Percentiles rank a stretch among this genome's conserved stretches.
phyloP scores from a whole-genome alignment of 2,329 filamentous ascomycete genomes.

The Scorias spongiosa region DNA sequence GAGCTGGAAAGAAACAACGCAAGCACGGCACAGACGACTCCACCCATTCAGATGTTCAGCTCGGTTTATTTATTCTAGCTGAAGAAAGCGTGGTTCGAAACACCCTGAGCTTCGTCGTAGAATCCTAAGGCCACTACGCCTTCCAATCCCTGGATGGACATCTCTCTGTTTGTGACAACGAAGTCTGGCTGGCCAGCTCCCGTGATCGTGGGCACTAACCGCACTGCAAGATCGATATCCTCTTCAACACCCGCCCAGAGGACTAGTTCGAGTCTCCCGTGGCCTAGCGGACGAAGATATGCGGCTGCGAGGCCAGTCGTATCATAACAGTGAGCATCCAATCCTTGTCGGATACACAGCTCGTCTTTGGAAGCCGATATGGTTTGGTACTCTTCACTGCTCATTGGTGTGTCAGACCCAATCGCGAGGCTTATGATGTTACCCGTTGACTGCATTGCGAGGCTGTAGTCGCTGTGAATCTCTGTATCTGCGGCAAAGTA shows the following conservation, averaged over 20 bases:
- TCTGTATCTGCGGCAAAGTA: conserved; percentile 40
- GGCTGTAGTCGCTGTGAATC: conserved; percentile 19
- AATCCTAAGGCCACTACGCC: conserved; percentile 8
- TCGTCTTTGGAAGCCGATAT: conserved; percentile 10
- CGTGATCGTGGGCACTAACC: conserved; percentile 40
- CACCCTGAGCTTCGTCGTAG: conserved; percentile 39
- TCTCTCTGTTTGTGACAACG: conserved; percentile 31
- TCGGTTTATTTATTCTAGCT: background rate
- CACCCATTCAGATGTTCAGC: too few relatives aligned
- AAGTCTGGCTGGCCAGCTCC: conserved; percentile 45
- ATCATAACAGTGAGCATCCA: conserved; percentile 5
- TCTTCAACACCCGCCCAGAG: conserved; percentile 38
- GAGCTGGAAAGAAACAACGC: too few relatives aligned
- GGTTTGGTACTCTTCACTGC: conserved; percentile 14
- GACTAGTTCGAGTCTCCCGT: conserved; percentile 35
- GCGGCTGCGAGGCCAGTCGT: background rate
- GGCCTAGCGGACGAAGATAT: background rate
- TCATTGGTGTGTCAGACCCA: conserved; percentile 12
- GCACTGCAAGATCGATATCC: conserved; percentile 34
- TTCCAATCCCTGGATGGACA: conserved; percentile 5
- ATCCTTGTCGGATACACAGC: background rate
- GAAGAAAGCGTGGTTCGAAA: conserved; percentile 33
- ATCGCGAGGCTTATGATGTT: conserved; percentile 32
- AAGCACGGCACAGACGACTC: too few relatives aligned
- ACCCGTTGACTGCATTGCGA: conserved; percentile 15